Conservation (phyloP, 179 eudicot species). For the Nepenthes alata region DNA sequence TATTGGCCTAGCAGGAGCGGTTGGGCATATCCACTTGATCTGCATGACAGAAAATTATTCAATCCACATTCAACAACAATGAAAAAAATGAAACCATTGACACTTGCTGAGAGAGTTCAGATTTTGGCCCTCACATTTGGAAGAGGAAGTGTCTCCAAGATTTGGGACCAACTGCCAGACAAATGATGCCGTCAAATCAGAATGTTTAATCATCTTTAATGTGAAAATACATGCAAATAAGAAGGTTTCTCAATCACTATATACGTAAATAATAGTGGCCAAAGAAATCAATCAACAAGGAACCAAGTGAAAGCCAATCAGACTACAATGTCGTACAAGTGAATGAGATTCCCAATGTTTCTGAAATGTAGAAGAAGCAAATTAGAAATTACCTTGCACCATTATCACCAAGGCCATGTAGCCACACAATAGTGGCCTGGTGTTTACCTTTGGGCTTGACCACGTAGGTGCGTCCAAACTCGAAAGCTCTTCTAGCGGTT, state of each 20-base stretch:
- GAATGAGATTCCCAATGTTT: no score
- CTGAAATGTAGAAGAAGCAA: not conserved
- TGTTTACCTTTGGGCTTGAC: conserved; percentile 46
- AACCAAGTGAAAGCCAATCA: not conserved
- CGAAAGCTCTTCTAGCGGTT: conserved; percentile 32
- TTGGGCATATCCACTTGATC: conserved; percentile 52
- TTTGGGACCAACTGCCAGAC: conserved; percentile 42
- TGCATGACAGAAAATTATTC: conserved; percentile 15
- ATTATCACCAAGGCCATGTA: conserved; percentile 49
- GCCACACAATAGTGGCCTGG: conserved; percentile 44
- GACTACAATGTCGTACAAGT: not conserved
- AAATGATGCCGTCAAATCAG: conserved; percentile 6
- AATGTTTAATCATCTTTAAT: not conserved
- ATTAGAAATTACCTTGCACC: conserved; percentile 32
- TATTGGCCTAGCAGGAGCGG: conserved; percentile 41
- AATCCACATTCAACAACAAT: not conserved
- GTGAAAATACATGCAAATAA: not conserved
- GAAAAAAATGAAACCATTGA: not conserved
- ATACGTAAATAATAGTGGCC: not conserved
- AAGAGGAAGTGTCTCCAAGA: conserved; percentile 36
- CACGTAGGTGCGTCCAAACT: conserved; percentile 39
- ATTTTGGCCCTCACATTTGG: conserved; percentile 26
- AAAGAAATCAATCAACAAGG: conserved; percentile 1
- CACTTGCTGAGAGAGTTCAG: not conserved
- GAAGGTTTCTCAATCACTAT: conserved; percentile 1